Evolutionary conservation across 2,329 filamentous ascomycete species (phyloP), one percentile per base, ranked within the genome.

Genomic region (Leptographium galeiforme): DNA sequence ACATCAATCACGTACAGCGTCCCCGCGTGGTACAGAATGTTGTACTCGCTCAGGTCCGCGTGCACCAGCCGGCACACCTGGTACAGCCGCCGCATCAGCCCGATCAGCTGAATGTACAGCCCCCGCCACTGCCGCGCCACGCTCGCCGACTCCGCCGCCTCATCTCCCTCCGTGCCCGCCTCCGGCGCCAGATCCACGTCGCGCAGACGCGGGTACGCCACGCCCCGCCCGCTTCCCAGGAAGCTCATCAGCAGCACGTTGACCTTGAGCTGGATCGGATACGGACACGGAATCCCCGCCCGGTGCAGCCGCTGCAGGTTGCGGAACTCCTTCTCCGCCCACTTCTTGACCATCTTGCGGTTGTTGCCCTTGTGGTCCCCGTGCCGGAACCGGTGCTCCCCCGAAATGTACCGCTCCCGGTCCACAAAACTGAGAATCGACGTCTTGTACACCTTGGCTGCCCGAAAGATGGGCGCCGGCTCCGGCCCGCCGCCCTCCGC

Each of bases 401-500:
- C 93, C 1, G 85, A 86, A 57, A 98, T 93, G 68, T 98, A 98
- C 63, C 89, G 85, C 69, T 96, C 90, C 55, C 93, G 81, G 70
- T 98, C 93, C 72, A 97, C 97, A 81, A 98, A 98, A 30, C 94
- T 89, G 36, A 98, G 73, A 59, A 98, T 98, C 53, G 87, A 87
- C 8, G 93, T 98, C 77, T 98, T 98, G 80, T 98, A 98, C 50
- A 98, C 88, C 72, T 98, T 98, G 74, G 97, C 89, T 13, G 93
- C 93, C 49, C 89, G 81, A 63, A 95, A 88, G 0, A 82, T 70
- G 1, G 79, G 71, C 19, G 75, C 70, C 41, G 43, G 36, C 55
- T 19, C 48, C 55, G 40, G 48, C 19, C 8, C 47, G 11, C n/a
- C 49, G 43, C 16, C 47, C 25, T 66, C 69, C 11, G 78, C 76